Percentiles rank a stretch among this genome's conserved stretches.
Evolutionary conservation across 495 filamentous ascomycete genomes (phyloP).

Genomic region (Xylaria longipes): DNA sequence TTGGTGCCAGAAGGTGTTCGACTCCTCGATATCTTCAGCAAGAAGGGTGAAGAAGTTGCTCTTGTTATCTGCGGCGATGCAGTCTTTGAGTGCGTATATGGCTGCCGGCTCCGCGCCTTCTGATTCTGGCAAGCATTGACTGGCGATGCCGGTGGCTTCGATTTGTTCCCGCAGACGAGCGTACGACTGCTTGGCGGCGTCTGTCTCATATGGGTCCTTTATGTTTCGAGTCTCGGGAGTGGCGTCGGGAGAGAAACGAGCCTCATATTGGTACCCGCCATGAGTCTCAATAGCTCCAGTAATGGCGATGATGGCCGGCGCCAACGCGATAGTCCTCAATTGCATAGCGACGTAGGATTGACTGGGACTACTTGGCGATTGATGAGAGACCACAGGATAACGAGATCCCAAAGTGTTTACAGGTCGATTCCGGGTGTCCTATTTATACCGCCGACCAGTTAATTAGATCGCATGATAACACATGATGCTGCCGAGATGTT

Average conservation of each 20-base stretch:
- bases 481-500: background rate
- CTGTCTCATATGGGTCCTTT: conserved; percentile 25
- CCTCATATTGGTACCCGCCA: conserved; percentile 24
- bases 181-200: conserved; percentile 20
- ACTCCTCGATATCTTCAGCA: conserved; percentile 30
- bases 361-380: background rate
- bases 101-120: background rate
- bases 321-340: conserved; percentile 4
- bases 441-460: background rate
- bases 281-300: conserved; percentile 19
- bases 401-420: background rate
- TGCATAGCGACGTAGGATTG: conserved; percentile 5
- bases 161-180: conserved; percentile 22
- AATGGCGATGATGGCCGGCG: conserved; percentile 7
- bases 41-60: conserved; percentile 31
- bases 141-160: conserved; percentile 19
- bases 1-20: conserved; percentile 34
- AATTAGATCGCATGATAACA: background rate
- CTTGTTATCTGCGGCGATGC: conserved; percentile 21
- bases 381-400: background rate
- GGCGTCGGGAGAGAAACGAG: conserved; percentile 23
- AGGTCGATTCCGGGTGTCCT: background rate
- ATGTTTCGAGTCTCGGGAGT: conserved; percentile 11
- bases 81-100: conserved; percentile 28
- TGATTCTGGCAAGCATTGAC: conserved; percentile 6